phyloP scores from a whole-genome alignment of 1,284 basidiomycete species.

The Cutaneotrichosporon cavernicola region DNA sequence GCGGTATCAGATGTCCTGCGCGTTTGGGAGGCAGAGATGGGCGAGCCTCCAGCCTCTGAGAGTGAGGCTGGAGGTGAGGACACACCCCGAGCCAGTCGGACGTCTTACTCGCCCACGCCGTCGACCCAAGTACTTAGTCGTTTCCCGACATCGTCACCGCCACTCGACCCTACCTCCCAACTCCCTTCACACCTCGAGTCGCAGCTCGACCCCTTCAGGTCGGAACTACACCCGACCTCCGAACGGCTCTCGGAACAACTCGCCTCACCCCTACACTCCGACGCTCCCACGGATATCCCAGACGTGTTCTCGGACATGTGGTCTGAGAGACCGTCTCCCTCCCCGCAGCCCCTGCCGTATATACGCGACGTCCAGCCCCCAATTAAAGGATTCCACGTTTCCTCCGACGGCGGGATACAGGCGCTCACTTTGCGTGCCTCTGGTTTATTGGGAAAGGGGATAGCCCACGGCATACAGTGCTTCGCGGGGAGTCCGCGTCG shows the following conservation, averaged over 20 bases:
- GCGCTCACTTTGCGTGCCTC: not conserved
- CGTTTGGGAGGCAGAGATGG: not conserved
- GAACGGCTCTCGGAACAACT: not conserved
- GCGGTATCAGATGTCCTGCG: constrained; percentile 4
- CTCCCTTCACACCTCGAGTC: not conserved
- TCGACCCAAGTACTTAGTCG: not conserved
- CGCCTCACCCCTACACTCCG: not conserved
- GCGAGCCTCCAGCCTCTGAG: not conserved
- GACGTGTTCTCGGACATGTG: not conserved
- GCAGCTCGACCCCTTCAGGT: not conserved
- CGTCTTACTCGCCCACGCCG: not conserved
- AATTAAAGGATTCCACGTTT: constrained; percentile 22
- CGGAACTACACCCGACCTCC: not conserved
- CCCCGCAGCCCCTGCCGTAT: not conserved
- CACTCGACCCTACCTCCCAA: not conserved
- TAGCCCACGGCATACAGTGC: constrained; percentile 7
- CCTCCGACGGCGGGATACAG: constrained; percentile 17
- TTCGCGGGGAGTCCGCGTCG: constrained; percentile 15
- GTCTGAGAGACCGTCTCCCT: not conserved
- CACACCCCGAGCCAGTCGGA: not conserved
- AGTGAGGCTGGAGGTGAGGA: not conserved
- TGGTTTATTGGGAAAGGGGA: not conserved
- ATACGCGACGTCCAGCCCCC: constrained; percentile 3
- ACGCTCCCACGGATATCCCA: not conserved
- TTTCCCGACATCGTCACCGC: not conserved